Conservation (phyloP, 805 yeast genomes). For the Starmera amethionina region DNA sequence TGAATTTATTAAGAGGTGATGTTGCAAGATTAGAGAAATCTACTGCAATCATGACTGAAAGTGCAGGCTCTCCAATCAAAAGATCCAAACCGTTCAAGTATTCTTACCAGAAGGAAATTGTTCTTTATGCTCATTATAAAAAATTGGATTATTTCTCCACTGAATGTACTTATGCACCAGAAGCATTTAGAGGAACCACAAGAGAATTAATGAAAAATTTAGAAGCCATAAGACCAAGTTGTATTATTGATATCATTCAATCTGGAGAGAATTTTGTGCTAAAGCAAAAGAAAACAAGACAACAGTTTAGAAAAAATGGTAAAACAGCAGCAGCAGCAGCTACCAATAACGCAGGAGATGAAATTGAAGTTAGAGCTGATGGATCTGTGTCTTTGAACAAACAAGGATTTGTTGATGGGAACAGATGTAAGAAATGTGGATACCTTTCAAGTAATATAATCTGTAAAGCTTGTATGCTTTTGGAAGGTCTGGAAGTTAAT, state of each 20-base stretch:
- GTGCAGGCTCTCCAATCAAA: conserved; percentile 80
- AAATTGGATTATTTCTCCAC: conserved; percentile 93
- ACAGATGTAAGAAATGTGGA: conserved; percentile 82
- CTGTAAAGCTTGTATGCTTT: conserved; percentile 86
- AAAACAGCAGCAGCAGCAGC: conserved; percentile 1
- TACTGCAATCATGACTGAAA: conserved; percentile 74
- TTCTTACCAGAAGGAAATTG: conserved; percentile 94
- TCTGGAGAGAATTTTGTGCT: conserved; percentile 83
- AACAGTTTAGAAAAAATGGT: conserved; percentile 10
- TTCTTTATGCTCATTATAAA: conserved; percentile 92
- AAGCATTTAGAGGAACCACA: conserved; percentile 97
- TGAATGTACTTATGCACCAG: conserved; percentile 97
- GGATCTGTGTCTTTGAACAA: conserved; percentile 46
- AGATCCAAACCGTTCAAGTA: conserved; percentile 95
- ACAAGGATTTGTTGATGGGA: conserved; percentile 45
- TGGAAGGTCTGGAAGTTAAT: conserved; percentile 74
- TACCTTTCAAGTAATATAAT: conserved; percentile 79
- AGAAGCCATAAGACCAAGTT: conserved; percentile 84
- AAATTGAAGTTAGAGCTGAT: conserved; percentile 45
- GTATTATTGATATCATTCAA: conserved; percentile 88
- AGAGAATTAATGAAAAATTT: conserved; percentile 83
- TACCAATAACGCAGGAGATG: conserved; percentile 18
- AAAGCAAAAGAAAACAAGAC: conserved; percentile 42
- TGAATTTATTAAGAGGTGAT: conserved; percentile 95
- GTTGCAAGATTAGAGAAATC: conserved; percentile 86